Conservation (phyloP, 1,284 basidiomycete genomes). For the Rhodotorula sp. region DNA sequence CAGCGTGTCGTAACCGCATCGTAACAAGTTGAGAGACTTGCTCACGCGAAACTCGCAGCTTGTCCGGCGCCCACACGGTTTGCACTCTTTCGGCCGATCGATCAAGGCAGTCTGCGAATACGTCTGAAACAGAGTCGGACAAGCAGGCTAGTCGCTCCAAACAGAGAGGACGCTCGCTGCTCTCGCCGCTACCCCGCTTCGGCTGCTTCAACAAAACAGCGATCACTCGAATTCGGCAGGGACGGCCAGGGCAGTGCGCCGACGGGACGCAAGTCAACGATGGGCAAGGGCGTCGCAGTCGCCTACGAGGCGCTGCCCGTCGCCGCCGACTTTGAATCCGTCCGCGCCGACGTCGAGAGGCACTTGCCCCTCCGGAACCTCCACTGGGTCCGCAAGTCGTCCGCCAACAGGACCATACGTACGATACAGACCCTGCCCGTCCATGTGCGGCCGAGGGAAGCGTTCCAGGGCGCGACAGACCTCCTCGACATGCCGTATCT, state of each 20-base stretch:
- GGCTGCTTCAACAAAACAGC: not conserved
- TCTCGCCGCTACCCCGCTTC: not conserved
- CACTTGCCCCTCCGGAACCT: constrained; percentile 84
- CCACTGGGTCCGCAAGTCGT: constrained; percentile 72
- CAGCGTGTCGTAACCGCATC: constrained; percentile 19
- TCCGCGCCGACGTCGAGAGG: constrained; percentile 58
- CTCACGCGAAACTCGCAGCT: too few species aligned
- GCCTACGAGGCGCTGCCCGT: constrained; percentile 35
- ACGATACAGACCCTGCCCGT: constrained; percentile 86
- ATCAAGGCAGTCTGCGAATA: too few species aligned
- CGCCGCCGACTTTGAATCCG: constrained; percentile 46
- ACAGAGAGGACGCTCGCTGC: too few species aligned
- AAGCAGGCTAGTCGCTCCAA: too few species aligned
- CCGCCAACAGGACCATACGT: constrained; percentile 65
- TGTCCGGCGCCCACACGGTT: too few species aligned
- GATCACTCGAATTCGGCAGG: not conserved
- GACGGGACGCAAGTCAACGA: not conserved
- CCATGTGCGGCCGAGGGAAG: constrained; percentile 56
- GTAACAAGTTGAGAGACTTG: too few species aligned
- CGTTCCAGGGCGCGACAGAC: constrained; percentile 67
- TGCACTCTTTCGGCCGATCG: too few species aligned
- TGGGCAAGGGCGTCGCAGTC: constrained; percentile 17
- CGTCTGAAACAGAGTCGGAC: too few species aligned
- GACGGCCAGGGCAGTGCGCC: not conserved
- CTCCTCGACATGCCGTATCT: constrained; percentile 81